Evolutionary conservation across 2,329 filamentous ascomycete genomes (phyloP), one percentile per base, ranked within the genome.

Genomic region (Aspergillus clavatus): DNA sequence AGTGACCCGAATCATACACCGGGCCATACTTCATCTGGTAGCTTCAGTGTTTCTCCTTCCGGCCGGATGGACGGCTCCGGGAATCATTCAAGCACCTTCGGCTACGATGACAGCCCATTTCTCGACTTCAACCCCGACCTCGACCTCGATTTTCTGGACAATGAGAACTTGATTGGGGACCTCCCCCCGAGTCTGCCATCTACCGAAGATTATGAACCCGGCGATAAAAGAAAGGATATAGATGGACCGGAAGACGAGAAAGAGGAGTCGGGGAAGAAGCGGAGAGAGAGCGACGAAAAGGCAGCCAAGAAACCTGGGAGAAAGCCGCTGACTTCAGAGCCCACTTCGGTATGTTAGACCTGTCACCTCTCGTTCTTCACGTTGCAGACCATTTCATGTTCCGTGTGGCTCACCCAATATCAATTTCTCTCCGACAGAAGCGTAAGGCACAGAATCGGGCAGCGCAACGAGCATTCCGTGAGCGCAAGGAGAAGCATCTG

Each of bases 241-340:
- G 69, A 68, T 27, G 64, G 60, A 31, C 60, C 61, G 5, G 82
- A 72, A 7, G 81, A 86, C 10, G 82, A 72, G 6, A 73, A 82
- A 1, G 84, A 86, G 5, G 86, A 77, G n/a, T 73, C 72, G 22
- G 78, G 77, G 36, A 81, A 81, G 54, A 81, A 82, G 47, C 81
- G 89, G 53, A 81, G 87, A 48, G 89, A 95, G 69, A 82, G 84
- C 47, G 83, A 89, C 45, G 88, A 90, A 36, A 95, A 93, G 71
- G 77, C 84, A 35, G 82, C 88, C 19, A 97, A 97, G 81, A 98
- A 97, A 72, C 91, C 93, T 4, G 93, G 93, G 40, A 82, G 93
- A 52, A 98, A 98, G 76, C 93, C 91, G 16, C 76, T 97, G 60
- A 97, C 89, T 38, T 94, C 88, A 18, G 93, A 97, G 69, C 93